Base-by-base conservation (phyloP, 805 yeast genomes). In the Candida andamanensis region DNA sequence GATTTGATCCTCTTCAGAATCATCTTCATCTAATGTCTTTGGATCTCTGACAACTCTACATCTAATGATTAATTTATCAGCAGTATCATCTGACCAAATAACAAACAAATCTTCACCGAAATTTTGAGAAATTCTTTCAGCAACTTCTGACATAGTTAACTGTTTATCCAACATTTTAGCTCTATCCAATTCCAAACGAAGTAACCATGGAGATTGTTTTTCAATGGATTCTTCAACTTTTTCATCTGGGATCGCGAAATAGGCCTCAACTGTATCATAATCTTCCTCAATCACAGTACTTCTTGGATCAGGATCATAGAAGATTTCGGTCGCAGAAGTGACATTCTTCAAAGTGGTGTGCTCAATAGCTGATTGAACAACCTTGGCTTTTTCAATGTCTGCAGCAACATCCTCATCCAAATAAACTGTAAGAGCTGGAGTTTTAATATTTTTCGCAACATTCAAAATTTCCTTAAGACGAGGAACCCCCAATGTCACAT, bases 371-470 rank as follows among this genome's bases (percentile, higher is more conserved):
- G 97, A 85, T 67, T 95, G 96, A 26, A 92, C 85, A 27, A 81
- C 80, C 68, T 92, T 92, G 8, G 99, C 97, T 60, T 72, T 78
- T 57, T 89, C 97, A 59, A 89, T 90, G 49, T 92, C 95, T 29
- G 75, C 72, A 4, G 95, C 89, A 41, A 80, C 72, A 24, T 78
- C 90, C 4, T 80, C 78, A 29, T 85, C 72, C 56, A 92, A 67
- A 56, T 89, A 92, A n/a, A 90, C 95, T 7, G 96, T 87, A 55
- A 90, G 70, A 10, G 96, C 94, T n/a, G 99, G 99, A n/a, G 99
- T 92, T 65, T 90, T 92, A 72, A 92, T 89, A 51, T 85, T 90
- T 68, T 92, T 92, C 8, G 99, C 99, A 44, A 92, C 98, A 58
- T 90, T 90, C 61, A 92, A 75, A 76, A 92, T 92, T 69, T 89